phyloP scores from a whole-genome alignment of 2,329 filamentous ascomycete genomes.

The Acrodontium crateriforme region DNA sequence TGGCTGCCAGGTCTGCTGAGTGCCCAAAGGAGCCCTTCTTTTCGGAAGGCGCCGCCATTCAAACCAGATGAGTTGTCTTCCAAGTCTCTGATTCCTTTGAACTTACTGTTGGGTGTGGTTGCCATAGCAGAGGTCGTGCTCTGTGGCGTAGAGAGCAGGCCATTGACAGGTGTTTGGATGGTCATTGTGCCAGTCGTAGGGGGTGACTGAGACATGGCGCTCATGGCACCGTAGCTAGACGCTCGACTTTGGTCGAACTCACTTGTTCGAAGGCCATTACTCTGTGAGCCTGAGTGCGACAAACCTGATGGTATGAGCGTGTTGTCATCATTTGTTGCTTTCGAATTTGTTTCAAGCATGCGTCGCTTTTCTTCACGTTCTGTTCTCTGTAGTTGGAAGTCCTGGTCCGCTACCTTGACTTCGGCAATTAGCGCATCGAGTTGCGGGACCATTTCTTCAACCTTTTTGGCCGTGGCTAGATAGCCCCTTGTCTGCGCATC shows the following conservation, averaged over 20 bases:
- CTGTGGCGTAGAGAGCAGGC: slow-evolving; percentile 11
- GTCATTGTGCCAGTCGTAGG: slow-evolving; percentile 10
- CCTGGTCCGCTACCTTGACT: slow-evolving; percentile 88
- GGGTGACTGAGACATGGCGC: slow-evolving; percentile 16
- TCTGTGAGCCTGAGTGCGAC: slow-evolving; percentile 15
- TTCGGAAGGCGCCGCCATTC: slow-evolving; percentile 53
- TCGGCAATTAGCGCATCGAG: slow-evolving; percentile 77
- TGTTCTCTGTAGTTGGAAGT: slow-evolving; percentile 89
- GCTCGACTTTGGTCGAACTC: slow-evolving; percentile 12
- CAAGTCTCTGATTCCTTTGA: slow-evolving; percentile 84
- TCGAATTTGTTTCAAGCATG: slow-evolving; percentile 75
- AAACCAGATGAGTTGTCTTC: slow-evolving; percentile 53
- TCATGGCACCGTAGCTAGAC: slow-evolving; percentile 10
- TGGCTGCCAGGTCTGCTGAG: slow-evolving; percentile 85
- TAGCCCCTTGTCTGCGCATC: slow-evolving; percentile 79
- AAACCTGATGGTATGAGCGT: slow-evolving; percentile 15
- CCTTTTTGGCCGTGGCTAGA: slow-evolving; percentile 67
- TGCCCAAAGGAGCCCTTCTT: slow-evolving; percentile 91
- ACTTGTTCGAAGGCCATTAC: slow-evolving; percentile 10
- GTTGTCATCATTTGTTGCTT: slow-evolving; percentile 24
- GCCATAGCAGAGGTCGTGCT: slow-evolving; percentile 4
- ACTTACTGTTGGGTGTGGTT: slow-evolving; percentile 37
- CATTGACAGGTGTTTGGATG: slow-evolving; percentile 12
- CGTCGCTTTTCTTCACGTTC: slow-evolving; percentile 91
- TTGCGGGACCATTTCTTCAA: slow-evolving; percentile 76